Conservation (phyloP, 805 yeast genomes). For the Ogataea neopini region DNA sequence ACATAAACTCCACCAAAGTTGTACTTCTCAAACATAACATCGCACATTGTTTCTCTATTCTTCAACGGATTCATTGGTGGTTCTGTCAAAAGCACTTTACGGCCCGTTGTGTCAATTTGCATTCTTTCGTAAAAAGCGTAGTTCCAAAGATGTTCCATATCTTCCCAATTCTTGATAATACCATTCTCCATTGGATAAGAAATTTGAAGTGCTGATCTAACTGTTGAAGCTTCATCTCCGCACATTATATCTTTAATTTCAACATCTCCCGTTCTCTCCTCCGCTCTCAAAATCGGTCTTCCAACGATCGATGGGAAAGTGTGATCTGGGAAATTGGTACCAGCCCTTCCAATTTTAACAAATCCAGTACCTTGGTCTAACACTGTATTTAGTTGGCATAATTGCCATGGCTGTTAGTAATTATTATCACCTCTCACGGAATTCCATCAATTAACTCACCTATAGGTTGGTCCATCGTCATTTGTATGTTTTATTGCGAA, state of each 20-base stretch:
- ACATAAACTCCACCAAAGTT: conserved; percentile 91
- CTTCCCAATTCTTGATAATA: conserved; percentile 96
- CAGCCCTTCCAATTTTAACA: conserved; percentile 95
- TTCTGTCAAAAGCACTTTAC: conserved; percentile 87
- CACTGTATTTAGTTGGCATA: conserved; percentile 43
- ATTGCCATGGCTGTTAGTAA: no score
- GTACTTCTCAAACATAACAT: conserved; percentile 89
- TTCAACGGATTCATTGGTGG: conserved; percentile 97
- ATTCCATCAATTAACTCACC: conserved; percentile 21
- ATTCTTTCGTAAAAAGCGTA: conserved; percentile 92
- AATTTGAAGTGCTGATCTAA: conserved; percentile 84
- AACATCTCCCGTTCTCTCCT: conserved; percentile 75
- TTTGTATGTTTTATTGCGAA: conserved; percentile 4
- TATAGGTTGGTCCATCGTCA: conserved; percentile 33
- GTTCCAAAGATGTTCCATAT: conserved; percentile 98
- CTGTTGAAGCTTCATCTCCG: conserved; percentile 92
- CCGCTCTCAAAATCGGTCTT: conserved; percentile 94
- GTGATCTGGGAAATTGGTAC: conserved; percentile 94
- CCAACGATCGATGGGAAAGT: conserved; percentile 98
- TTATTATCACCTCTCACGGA: no score
- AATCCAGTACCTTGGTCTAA: conserved; percentile 99
- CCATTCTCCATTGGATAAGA: conserved; percentile 99
- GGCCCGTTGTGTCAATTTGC: conserved; percentile 71
- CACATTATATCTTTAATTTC: conserved; percentile 97
- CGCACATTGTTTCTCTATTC: conserved; percentile 89